Evolutionary conservation across 441 rosid species (phyloP), one percentile per base, ranked within the genome.

Genomic region (Gossypium trilobum): DNA sequence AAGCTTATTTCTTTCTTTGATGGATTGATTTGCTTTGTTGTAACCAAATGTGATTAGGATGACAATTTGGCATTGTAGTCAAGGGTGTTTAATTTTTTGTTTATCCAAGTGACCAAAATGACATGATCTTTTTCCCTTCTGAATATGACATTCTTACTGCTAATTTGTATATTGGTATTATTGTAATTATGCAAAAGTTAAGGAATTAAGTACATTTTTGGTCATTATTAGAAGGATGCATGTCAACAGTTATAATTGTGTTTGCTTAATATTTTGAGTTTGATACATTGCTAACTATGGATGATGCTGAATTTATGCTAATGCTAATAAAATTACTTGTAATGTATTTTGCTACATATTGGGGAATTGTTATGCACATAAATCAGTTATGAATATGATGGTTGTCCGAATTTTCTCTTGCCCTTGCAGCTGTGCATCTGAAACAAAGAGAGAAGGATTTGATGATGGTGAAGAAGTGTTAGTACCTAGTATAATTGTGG

Each of bases 401-500:
- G 62, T 52, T 70, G 57, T 39, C 68, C 56, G 50, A 74, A 10
- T 20, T 39, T 70, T 71, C 62, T 69, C 72, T 23, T 82, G 52
- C 67, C 59, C 54, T 1, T 82, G 83, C 85, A 91, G 95, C 73
- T 76, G 67, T 82, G 66, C 66, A 73, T 68, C 86, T 84, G 84
- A 86, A 75, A 77, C 67, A 71, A 82, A 81, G 71, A 78, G 63
- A 69, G 83, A 76, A 75, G 85, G 70, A 79, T 79, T 71, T 77
- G 88, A 87, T 78, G 85, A 81, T 61, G 72, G 31, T 72, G 79
- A 73, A 73, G 88, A 73, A 73, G 88, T 87, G 70, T 78, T 82
- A 39, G 61, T 90, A 65, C 78, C 81, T 33, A 75, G 74, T 78
- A 83, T 84, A 71, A 78, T 88, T 77, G 85, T 90, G 72, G 97